A percentile compares a stretch with the other conserved stretches of the same genome.
Evolutionary conservation across 768 basidiomycete species (phyloP).

Genomic region (Phlebiopsis gigantea): DNA sequence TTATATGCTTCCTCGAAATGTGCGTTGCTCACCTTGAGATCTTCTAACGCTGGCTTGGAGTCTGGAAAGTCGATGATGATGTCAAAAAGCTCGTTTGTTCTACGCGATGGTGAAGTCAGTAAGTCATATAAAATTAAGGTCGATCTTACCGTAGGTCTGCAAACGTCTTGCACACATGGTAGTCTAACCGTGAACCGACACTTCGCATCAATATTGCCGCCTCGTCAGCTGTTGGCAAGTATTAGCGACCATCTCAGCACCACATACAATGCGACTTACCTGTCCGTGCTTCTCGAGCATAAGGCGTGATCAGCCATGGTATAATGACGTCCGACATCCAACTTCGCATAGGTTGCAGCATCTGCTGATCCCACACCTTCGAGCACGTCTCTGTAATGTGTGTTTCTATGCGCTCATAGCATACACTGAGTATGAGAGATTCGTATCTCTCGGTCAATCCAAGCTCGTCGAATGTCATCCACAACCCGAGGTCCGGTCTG

Average conservation of each 20-base stretch:
- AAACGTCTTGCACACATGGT: slow-evolving; percentile 87
- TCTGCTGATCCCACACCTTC: slow-evolving; percentile 62
- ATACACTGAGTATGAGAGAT: slow-evolving; percentile 74
- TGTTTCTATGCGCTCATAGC: slow-evolving; percentile 80
- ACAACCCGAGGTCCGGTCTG: slow-evolving; percentile 34
- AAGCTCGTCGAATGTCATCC: slow-evolving; percentile 62
- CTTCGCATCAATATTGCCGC: slow-evolving; percentile 68
- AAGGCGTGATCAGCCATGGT: slow-evolving; percentile 81
- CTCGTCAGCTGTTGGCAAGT: slow-evolving; percentile 50
- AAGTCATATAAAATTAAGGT: not conserved
- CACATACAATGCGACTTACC: slow-evolving; percentile 32
- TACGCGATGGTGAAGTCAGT: slow-evolving; percentile 19
- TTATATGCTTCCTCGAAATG: not conserved
- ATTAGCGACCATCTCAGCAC: not conserved
- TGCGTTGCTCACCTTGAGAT: slow-evolving; percentile 58
- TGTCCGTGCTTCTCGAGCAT: slow-evolving; percentile 59
- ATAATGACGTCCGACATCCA: slow-evolving; percentile 83
- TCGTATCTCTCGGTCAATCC: slow-evolving; percentile 83
- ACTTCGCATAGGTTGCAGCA: slow-evolving; percentile 52
- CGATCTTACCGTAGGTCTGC: slow-evolving; percentile 71
- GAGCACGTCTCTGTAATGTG: slow-evolving; percentile 63
- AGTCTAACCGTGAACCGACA: slow-evolving; percentile 82
- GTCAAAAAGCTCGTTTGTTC: slow-evolving; percentile 85
- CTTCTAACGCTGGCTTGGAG: slow-evolving; percentile 77
- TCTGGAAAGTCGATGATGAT: slow-evolving; percentile 95